A percentile compares a stretch with the other conserved stretches of the same genome.
Evolutionary conservation across 371 early-diverging fungal species (phyloP).

Genomic region (Mucor indicus): DNA sequence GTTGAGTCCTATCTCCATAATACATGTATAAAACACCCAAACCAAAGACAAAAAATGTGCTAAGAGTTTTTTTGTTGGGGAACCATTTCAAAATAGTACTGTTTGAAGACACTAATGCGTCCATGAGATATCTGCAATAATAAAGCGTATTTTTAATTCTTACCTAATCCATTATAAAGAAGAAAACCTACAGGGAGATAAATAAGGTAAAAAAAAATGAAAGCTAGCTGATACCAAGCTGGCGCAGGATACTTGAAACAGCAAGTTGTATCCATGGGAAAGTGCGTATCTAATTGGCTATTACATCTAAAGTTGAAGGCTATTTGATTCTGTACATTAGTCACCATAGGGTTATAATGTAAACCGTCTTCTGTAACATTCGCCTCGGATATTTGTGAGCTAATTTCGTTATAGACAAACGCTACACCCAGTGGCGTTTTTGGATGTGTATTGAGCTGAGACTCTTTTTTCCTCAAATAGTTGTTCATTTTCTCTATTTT

Average conservation of each 20-base stretch:
- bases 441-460: background rate
- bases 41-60: slow-evolving; percentile 42
- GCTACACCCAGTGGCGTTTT: slow-evolving; percentile 40
- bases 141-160: too few relatives aligned
- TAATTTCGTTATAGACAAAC: slow-evolving; percentile 54
- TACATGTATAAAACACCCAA: slow-evolving; percentile 56
- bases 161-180: too few relatives aligned
- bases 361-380: slow-evolving; percentile 61
- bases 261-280: slow-evolving; percentile 57
- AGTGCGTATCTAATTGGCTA: slow-evolving; percentile 36
- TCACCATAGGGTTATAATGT: slow-evolving; percentile 49
- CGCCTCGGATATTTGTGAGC: slow-evolving; percentile 11
- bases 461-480: slow-evolving; percentile 35
- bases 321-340: slow-evolving; percentile 48
- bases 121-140: slow-evolving; percentile 2
- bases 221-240: slow-evolving; percentile 40
- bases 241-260: slow-evolving; percentile 62
- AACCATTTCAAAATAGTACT: background rate
- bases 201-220: slow-evolving; percentile 45
- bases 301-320: slow-evolving; percentile 68
- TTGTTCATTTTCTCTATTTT: slow-evolving; percentile 56
- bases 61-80: slow-evolving; percentile 20
- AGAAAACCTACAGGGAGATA: slow-evolving; percentile 47
- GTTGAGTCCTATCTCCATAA: slow-evolving; percentile 62
- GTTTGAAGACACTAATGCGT: background rate